Conservation (phyloP, 768 basidiomycete genomes). For the Lactarius hatsudake region DNA sequence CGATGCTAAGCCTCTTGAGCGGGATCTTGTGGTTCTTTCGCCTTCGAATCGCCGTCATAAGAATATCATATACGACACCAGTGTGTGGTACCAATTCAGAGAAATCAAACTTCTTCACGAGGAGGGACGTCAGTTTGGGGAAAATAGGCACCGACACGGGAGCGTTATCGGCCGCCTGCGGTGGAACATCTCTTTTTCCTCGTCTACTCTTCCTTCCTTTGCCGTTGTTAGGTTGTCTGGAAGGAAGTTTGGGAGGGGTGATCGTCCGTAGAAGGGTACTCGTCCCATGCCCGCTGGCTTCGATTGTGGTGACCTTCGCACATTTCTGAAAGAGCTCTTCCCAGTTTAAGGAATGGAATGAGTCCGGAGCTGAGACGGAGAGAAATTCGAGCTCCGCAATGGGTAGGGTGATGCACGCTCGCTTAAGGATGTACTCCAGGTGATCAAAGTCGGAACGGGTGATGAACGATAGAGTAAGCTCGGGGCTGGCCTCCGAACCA, state of each 20-base stretch:
- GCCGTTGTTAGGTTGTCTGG: too few relatives aligned
- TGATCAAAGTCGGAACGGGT: background rate
- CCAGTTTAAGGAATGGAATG: background rate
- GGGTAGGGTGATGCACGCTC: background rate
- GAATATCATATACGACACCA: background rate
- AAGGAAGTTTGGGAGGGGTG: background rate
- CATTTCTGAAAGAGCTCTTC: background rate
- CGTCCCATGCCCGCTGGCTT: slow-evolving; percentile 4
- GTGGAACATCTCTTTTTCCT: background rate
- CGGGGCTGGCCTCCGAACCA: background rate
- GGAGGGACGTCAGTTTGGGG: slow-evolving; percentile 12
- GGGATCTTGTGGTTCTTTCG: background rate
- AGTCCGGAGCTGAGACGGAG: background rate
- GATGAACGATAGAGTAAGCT: slow-evolving; percentile 2
- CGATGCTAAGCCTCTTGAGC: background rate
- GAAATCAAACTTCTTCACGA: slow-evolving; percentile 6
- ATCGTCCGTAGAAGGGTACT: slow-evolving; percentile 2
- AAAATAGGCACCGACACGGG: background rate
- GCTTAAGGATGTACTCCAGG: background rate
- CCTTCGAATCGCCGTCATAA: background rate
- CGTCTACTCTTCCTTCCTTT: background rate
- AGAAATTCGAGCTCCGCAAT: slow-evolving; percentile 10
- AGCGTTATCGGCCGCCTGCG: background rate
- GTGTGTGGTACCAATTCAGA: background rate
- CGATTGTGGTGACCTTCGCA: background rate